These are phyloP conservation scores for Rhynchosporium graminicola DNA, from an alignment of 2,329 filamentous ascomycete species.

Conservation along the genomic window DNA sequence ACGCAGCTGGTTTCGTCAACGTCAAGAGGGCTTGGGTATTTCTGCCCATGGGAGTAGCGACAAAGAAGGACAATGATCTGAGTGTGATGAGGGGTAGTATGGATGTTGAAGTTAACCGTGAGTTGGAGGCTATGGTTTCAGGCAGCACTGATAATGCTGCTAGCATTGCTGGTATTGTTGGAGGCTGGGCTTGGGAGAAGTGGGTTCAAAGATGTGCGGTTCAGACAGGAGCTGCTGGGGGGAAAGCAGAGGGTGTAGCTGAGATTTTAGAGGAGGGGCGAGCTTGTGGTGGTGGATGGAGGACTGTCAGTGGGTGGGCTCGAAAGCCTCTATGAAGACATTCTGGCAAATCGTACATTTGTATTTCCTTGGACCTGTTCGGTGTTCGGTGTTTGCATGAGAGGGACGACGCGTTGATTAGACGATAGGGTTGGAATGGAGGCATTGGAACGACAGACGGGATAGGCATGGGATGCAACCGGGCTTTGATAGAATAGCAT, in stretches of 20 bases:
- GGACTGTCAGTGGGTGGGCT: constrained; percentile 63
- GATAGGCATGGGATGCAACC: not conserved
- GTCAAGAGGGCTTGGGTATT: constrained; percentile 87
- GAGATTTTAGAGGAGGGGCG: constrained; percentile 65
- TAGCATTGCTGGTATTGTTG: constrained; percentile 77
- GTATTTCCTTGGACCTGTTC: not conserved
- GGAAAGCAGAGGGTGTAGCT: constrained; percentile 60
- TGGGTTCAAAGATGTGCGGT: constrained; percentile 88
- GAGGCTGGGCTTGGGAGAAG: constrained; percentile 91
- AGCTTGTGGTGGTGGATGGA: constrained; percentile 58
- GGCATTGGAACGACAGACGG: not conserved
- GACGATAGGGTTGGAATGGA: not conserved
- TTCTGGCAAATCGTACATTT: not conserved
- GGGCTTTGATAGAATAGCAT: constrained; percentile 4
- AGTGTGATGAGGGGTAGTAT: constrained; percentile 43
- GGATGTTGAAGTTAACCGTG: constrained; percentile 49
- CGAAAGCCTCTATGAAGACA: constrained; percentile 53
- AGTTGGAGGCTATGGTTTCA: constrained; percentile 62
- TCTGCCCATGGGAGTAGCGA: constrained; percentile 70
- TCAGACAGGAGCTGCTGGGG: constrained; percentile 76
- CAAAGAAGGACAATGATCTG: constrained; percentile 45
- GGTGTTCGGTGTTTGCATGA: not conserved
- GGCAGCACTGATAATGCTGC: constrained; percentile 73
- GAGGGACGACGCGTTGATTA: constrained; percentile 2
- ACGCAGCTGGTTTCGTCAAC: constrained; percentile 73